These are phyloP conservation scores for Prinsepia uniflora DNA, from an alignment of 306 rosid species.

Conservation along the genomic window DNA sequence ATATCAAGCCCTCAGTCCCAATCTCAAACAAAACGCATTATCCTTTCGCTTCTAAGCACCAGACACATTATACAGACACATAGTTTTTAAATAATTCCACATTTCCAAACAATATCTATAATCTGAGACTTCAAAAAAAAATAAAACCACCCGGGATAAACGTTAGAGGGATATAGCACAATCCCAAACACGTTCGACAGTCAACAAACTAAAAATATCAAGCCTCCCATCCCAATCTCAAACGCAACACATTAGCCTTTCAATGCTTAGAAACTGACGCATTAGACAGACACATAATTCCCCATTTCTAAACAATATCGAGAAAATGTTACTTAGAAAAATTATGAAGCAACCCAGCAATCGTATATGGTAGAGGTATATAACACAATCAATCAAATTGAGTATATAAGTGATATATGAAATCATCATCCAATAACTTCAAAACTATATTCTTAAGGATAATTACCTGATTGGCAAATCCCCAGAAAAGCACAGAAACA, in stretches of 20 bases:
- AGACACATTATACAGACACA: background rate
- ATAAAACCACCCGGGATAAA: too few relatives aligned
- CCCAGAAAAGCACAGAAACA: constrained; percentile 91
- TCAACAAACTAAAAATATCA: background rate
- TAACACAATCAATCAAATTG: background rate
- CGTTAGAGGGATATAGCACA: too few relatives aligned
- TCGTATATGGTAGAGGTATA: background rate
- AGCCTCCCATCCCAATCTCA: background rate
- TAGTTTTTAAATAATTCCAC: background rate
- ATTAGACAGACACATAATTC: background rate
- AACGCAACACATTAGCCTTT: background rate
- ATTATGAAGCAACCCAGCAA: background rate
- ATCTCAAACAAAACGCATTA: background rate
- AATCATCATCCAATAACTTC: background rate
- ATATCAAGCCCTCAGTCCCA: background rate
- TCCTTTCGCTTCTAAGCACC: background rate
- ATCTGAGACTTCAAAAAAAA: too few relatives aligned
- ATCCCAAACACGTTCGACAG: background rate
- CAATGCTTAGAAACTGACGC: background rate
- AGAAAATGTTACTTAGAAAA: background rate
- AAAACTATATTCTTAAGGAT: constrained; percentile 7
- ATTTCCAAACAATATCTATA: background rate
- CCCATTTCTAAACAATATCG: background rate
- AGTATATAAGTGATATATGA: background rate
- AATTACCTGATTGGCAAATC: constrained; percentile 91